Evolutionary conservation across 1,139 yeast species (phyloP), one percentile per base, ranked within the genome.

Genomic region (Saccharomyces hybrid): DNA sequence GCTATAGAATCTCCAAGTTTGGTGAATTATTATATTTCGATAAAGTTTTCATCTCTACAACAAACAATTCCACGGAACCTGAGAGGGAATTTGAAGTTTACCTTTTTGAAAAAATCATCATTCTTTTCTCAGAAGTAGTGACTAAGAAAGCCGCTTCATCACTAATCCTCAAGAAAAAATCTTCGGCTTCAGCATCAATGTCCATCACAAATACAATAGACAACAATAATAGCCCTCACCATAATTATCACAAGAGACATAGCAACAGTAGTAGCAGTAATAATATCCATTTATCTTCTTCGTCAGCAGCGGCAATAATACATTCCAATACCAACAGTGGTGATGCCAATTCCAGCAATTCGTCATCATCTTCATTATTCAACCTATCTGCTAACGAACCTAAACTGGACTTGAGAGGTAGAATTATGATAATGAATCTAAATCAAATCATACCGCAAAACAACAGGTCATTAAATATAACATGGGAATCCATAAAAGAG

Each of bases 41-140:
- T 53, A 75, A 78, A 42, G 93, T 88, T 48, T 84, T 85, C 2
- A 96, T 93, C 13, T 73, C 76, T 1, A 73, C 74, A 26, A 38
- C 42, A 16, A 65, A 62, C 52, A 71, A 71, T 49, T 61, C 70
- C 2, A 60, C 80, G 49, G 95, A 89, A 49, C 78, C 80, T 52
- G 98, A 93, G 69, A 82, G 88, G 57, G 97, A 91, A 65, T 93
- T 89, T 69, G 86, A 87, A 64, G 90, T 95, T 16, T 95, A 89
- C 66, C 75, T 93, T 42, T 93, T 93, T 70, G 97, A 93, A 68
- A 83, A 82, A 63, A 89, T 91, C 55, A 84, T 93, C 16, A 82
- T 91, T 59, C 85, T 95, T 68, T 89, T 90, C 70, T 80, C 79
- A 59, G 85, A 80, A 63, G 71, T 74, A 1, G 54, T 59, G n/a